Evolutionary conservation across 768 basidiomycete species (phyloP).

Genomic region (Harrya chromipes): DNA sequence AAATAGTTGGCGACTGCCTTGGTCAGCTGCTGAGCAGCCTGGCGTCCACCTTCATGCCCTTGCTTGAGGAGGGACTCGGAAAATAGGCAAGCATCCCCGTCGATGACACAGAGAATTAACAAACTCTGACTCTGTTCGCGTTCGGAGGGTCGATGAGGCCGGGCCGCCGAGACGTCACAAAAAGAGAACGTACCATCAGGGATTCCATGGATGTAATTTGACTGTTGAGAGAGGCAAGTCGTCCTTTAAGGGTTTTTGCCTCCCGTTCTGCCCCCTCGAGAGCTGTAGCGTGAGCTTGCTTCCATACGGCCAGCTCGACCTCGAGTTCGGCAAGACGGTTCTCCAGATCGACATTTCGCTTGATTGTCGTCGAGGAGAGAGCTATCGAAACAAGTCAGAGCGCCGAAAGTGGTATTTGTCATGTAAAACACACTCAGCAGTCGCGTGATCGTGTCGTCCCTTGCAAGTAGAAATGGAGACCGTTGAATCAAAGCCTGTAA

Average conservation of each 20-base stretch:
- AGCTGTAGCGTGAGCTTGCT: slow-evolving; percentile 62
- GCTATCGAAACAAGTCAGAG: slow-evolving; percentile 37
- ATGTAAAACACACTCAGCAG: slow-evolving; percentile 48
- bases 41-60: slow-evolving; percentile 63
- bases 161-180: not conserved
- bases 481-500: slow-evolving; percentile 17
- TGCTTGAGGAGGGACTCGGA: slow-evolving; percentile 52
- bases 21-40: slow-evolving; percentile 61
- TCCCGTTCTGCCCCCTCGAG: slow-evolving; percentile 63
- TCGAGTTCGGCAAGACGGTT: slow-evolving; percentile 64
- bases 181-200: slow-evolving; percentile 36
- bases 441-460: slow-evolving; percentile 66
- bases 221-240: slow-evolving; percentile 58
- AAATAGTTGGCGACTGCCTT: slow-evolving; percentile 68
- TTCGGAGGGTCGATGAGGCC: slow-evolving; percentile 5
- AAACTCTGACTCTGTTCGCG: slow-evolving; percentile 53
- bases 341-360: slow-evolving; percentile 63
- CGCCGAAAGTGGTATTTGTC: not conserved
- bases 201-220: slow-evolving; percentile 60
- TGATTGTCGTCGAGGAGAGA: slow-evolving; percentile 60
- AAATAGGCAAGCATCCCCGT: slow-evolving; percentile 72
- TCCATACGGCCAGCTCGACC: slow-evolving; percentile 66
- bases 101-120: slow-evolving; percentile 71
- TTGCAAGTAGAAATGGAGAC: slow-evolving; percentile 29
- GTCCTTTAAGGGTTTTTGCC: slow-evolving; percentile 63